phyloP scores from a whole-genome alignment of 345 rosid species.

The Clausena lansium region DNA sequence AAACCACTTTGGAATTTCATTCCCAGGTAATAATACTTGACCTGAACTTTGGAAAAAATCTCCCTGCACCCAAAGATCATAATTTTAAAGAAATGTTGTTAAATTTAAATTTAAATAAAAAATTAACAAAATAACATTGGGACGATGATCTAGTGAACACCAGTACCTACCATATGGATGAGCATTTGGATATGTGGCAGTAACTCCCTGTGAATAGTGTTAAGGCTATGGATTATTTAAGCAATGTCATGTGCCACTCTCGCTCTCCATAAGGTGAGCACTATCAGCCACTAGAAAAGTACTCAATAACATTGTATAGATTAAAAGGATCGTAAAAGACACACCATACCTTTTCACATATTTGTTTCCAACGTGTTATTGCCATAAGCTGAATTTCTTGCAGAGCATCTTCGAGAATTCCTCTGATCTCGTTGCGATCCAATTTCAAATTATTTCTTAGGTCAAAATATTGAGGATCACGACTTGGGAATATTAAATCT shows the following conservation, averaged over 20 bases:
- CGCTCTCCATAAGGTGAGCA: too few species aligned
- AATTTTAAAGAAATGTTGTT: neutral
- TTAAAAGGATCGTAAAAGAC: neutral
- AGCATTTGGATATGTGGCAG: too few species aligned
- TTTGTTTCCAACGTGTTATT: too few species aligned
- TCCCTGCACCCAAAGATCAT: neutral
- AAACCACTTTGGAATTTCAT: too few species aligned
- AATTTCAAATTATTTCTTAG: constrained; percentile 1
- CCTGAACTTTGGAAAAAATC: neutral
- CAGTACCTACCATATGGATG: too few species aligned
- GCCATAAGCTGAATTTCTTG: neutral
- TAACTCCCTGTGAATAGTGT: too few species aligned
- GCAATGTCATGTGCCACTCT: too few species aligned
- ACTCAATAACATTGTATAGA: neutral
- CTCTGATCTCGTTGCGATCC: neutral
- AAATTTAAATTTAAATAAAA: neutral
- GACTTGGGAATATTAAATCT: constrained; percentile 18
- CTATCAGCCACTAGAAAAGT: too few species aligned
- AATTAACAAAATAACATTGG: too few species aligned
- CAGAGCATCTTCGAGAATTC: neutral
- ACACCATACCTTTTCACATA: too few species aligned
- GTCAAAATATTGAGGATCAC: constrained; percentile 17
- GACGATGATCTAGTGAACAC: too few species aligned
- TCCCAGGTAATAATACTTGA: neutral
- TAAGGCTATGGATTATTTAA: too few species aligned